Base-by-base conservation (phyloP, 1,284 basidiomycete genomes). In the Earliella scabrosa region DNA sequence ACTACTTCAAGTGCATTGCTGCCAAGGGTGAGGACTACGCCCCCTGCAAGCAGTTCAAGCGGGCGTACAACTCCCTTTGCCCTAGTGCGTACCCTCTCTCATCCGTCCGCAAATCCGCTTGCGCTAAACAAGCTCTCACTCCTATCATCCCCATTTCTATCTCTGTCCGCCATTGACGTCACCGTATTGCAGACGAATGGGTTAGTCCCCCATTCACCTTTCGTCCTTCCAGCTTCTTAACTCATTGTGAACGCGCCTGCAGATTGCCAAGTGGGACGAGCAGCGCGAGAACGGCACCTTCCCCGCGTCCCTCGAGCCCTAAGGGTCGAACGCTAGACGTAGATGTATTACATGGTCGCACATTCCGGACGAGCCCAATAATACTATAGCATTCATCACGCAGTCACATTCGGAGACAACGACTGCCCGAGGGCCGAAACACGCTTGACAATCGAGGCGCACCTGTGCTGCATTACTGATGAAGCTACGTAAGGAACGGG, bases 41-140 rank as follows among this genome's bases (percentile, higher is more conserved):
- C 21, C 95, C 97, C 9, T 99, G 97, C 91, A 95, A 97, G 81
- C 95, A 98, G 80, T 99, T 99, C 88, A 94, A 92, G 82, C 87
- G 89, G 73, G 93, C 94, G 34, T 99, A 95, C 84, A 85, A 94
- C 82, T 95, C 96, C 50, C 87, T 99, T 62, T 99, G 97, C 82
- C 97, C 97, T 63, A 98, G 95, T 97, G 69, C 74, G 94, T 89
- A 31, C 23, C 88, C 36, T 20, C 36, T 39, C 40, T 56, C n/a
- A 27, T 54, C 14, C 46, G 18, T n/a, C 34, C 39, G 35, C 41
- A 23, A 24, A 11, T 52, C 35, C 62, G 39, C 43, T 44, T 18
- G 26, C 45, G 27, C 39, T 58, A 43, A 56, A 32, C n/a, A 46
- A 40, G 44, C 29, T 29, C 14, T 40, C 24, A 23, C n/a, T 18